Conservation (phyloP, 176 grass and related monocot genomes). For the Ensete glaucum region DNA sequence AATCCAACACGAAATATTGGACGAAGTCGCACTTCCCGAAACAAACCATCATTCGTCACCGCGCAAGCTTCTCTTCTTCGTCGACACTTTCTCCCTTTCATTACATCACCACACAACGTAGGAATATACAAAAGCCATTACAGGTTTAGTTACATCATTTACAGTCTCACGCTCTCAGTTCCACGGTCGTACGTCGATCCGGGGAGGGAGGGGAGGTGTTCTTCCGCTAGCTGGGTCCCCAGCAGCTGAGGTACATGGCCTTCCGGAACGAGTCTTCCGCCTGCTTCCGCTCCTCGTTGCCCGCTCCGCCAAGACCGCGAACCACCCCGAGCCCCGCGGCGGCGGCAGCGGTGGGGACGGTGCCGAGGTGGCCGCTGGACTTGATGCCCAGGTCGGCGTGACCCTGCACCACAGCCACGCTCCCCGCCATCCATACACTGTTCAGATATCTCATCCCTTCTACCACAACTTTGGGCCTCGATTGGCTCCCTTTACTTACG, state of each 20-base stretch:
- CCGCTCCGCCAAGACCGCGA: slow-evolving; percentile 5
- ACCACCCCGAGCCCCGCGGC: slow-evolving; percentile 11
- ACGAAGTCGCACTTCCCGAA: too few relatives aligned
- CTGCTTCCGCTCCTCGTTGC: slow-evolving; percentile 1
- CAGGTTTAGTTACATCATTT: background rate
- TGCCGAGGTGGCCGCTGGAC: slow-evolving; percentile 9
- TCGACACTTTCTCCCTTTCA: too few relatives aligned
- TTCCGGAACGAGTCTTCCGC: slow-evolving; percentile 25
- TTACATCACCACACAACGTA: background rate
- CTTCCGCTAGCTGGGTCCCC: slow-evolving; percentile 22
- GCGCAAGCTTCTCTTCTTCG: background rate
- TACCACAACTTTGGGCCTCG: background rate
- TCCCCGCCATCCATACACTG: slow-evolving; percentile 31
- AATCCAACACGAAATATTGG: too few relatives aligned
- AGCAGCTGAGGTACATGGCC: slow-evolving; percentile 43
- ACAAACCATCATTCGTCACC: too few relatives aligned
- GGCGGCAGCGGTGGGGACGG: slow-evolving; percentile 4
- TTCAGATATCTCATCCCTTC: slow-evolving; percentile 26
- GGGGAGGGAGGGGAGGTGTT: background rate
- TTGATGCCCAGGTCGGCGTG: slow-evolving; percentile 23
- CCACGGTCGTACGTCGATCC: background rate
- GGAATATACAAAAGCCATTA: background rate
- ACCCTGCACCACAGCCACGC: slow-evolving; percentile 23
- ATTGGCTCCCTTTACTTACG: too few relatives aligned
- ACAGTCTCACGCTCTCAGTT: background rate